These are phyloP conservation scores for Solanum neorickii DNA, from an alignment of 257 asterid genomes.

Conservation along the genomic window DNA sequence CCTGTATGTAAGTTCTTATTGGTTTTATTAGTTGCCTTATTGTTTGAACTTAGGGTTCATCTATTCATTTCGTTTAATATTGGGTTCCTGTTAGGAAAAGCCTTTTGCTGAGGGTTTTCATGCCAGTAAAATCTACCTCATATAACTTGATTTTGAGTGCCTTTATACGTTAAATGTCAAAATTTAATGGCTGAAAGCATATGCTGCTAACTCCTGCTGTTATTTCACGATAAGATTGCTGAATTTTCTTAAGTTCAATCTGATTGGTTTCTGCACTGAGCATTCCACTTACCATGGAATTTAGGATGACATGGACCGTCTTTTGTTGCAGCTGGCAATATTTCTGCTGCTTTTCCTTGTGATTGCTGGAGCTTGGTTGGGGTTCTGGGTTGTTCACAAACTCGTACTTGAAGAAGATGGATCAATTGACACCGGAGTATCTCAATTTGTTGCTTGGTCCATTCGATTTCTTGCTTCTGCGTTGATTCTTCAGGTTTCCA, in stretches of 20 bases:
- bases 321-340: conserved; percentile 50
- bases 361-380: conserved; percentile 86
- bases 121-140: neutral
- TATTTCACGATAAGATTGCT: neutral
- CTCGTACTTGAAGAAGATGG: conserved; percentile 77
- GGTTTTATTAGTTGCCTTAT: neutral
- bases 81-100: neutral
- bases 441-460: conserved; percentile 71
- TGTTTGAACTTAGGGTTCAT: neutral
- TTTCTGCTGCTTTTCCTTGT: conserved; percentile 54
- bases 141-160: neutral
- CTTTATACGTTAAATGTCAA: neutral
- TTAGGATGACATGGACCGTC: conserved; percentile 6
- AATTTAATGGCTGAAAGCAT: neutral
- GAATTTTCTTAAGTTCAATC: neutral
- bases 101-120: neutral
- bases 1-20: conserved; percentile 85
- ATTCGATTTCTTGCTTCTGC: conserved; percentile 60
- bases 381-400: conserved; percentile 88
- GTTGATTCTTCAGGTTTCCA: conserved; percentile 74
- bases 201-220: neutral
- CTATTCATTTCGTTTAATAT: neutral
- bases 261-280: conserved; percentile 3
- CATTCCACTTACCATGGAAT: neutral
- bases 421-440: conserved; percentile 52